Base-by-base conservation (phyloP, 768 basidiomycete genomes). In the Hygrophorus pudorinus region DNA sequence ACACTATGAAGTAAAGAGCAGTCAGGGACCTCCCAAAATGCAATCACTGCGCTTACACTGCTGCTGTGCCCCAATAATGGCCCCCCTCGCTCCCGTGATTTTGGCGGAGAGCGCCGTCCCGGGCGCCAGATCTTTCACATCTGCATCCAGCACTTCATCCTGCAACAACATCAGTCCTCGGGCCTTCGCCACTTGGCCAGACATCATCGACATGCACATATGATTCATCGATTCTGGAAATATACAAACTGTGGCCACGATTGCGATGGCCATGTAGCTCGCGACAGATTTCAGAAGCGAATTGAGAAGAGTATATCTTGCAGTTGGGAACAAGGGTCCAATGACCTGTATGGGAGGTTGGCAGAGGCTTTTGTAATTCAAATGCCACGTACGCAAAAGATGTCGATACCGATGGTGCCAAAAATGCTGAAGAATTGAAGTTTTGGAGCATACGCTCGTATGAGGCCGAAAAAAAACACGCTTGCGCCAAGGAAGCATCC, bases 201-300 rank as follows among this genome's bases (percentile, higher is more conserved):
- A 45, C 10, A 38, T 28, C 44, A 38, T 38, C 11, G 24, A 39
- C 46, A 50, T 38, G 43, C 49, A 50, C 16, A 39, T 28, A 50
- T 64, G 65, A 45, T 67, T 70, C 38, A 68, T 47, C 33, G 64
- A 69, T 50, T 69, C 65, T 0, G 71, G 71, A 39, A 71, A 73
- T 29, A 73, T 59, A 1, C 71, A 36, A 20, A 71, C 35, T 16
- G 68, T 50, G 14, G 62, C 55, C 13, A 55, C 56, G 24, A 71
- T 49, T 2, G 69, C 69, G 29, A 70, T 60, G 3, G 66, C 69
- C 21, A 66, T 43, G 48, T 70, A 73, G 46, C 64, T 67, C 6
- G 48, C 36, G 4, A 65, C 55, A 13, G 71, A 69, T 41, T 70
- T 56, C 36, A 71, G 49, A 51, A 73, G 65, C 4, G 55, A 35